Evolutionary conservation across 176 grass and related monocot genomes (phyloP).

Genomic region (Avena sativa): DNA sequence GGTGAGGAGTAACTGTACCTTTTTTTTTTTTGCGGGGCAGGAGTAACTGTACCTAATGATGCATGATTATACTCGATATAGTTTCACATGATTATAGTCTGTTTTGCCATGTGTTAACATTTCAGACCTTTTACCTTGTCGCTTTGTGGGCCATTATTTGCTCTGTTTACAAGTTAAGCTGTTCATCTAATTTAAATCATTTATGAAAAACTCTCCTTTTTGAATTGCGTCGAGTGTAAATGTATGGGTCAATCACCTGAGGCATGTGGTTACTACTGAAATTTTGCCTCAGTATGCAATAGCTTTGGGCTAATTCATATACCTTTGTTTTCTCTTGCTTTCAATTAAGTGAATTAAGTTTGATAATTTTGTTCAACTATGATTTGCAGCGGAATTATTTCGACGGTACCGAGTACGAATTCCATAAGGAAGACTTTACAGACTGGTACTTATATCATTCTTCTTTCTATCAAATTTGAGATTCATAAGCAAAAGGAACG

Average conservation of each 20-base stretch:
- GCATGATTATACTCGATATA: not conserved
- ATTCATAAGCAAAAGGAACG: not conserved
- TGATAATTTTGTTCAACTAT: conserved; percentile 18
- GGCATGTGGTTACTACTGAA: not conserved
- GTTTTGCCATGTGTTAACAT: not conserved
- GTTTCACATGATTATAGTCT: not conserved
- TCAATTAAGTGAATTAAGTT: not conserved
- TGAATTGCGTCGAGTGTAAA: not conserved
- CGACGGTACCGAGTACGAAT: not conserved
- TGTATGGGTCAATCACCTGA: not conserved
- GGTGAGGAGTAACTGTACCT: not conserved
- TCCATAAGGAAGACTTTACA: not conserved
- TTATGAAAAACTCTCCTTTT: not conserved
- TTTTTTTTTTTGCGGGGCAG: too few species aligned
- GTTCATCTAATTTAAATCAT: not conserved
- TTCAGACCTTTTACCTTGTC: not conserved
- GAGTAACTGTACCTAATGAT: not conserved
- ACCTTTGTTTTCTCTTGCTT: not conserved
- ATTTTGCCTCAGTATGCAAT: not conserved
- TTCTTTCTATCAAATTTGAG: not conserved
- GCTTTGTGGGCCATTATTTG: not conserved
- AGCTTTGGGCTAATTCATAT: not conserved
- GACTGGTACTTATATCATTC: not conserved
- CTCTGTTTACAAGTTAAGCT: not conserved
- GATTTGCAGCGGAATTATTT: not conserved